Evolutionary conservation across 768 basidiomycete species (phyloP).

Genomic region (Boletus rubescentipes): DNA sequence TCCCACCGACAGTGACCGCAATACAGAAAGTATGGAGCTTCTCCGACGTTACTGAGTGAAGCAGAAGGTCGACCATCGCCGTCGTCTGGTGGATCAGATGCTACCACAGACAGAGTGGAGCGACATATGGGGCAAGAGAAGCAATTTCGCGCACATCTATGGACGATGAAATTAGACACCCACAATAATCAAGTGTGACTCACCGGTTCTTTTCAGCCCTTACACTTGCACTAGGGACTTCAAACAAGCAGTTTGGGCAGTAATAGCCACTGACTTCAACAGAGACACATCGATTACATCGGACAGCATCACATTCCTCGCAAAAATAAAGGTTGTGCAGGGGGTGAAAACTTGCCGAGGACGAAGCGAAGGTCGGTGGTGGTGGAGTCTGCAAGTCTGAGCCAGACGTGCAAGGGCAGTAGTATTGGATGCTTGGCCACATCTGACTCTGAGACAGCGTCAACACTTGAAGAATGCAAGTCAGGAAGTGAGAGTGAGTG

Average conservation of each 20-base stretch:
- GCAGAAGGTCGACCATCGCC: conserved; percentile 55
- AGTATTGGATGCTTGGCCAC: conserved; percentile 55
- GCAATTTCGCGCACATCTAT: conserved; percentile 96
- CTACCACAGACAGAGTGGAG: conserved; percentile 88
- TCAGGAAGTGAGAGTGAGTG: no score
- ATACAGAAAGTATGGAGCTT: conserved; percentile 87
- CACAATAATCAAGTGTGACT: conserved; percentile 11
- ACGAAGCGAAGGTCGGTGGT: conserved; percentile 73
- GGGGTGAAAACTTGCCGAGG: conserved; percentile 78
- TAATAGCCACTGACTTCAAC: conserved; percentile 97
- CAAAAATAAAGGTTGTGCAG: conserved; percentile 92
- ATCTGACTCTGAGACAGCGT: conserved; percentile 20
- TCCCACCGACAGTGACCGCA: conserved; percentile 97
- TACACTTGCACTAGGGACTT: conserved; percentile 98
- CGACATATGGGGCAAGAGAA: conserved; percentile 94
- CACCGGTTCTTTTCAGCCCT: conserved; percentile 96
- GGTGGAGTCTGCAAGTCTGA: conserved; percentile 51
- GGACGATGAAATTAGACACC: background rate
- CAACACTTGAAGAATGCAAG: background rate
- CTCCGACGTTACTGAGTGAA: conserved; percentile 61
- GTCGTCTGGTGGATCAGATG: conserved; percentile 73
- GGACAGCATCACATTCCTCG: conserved; percentile 95
- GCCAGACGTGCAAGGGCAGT: conserved; percentile 69
- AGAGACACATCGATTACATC: conserved; percentile 90
- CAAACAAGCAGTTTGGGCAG: conserved; percentile 97